Percentiles rank a stretch among this genome's conserved stretches.
These are phyloP conservation scores for Pelomyxa schiedti DNA, from an alignment of 78 protist genomes.

Conservation along the genomic window DNA sequence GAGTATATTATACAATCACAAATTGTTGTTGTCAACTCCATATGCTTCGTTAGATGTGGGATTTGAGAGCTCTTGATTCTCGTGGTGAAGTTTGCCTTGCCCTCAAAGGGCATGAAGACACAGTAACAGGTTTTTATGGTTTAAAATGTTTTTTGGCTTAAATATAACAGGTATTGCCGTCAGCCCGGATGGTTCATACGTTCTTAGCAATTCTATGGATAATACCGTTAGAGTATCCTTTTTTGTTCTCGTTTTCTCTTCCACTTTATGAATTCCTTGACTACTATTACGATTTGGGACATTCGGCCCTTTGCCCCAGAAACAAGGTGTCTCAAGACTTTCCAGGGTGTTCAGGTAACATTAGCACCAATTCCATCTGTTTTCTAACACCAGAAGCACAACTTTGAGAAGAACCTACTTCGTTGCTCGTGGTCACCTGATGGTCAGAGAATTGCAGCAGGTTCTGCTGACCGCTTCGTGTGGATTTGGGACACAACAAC, in stretches of 20 bases:
- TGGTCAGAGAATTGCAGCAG: slow-evolving; percentile 42
- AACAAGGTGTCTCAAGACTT: slow-evolving; percentile 24
- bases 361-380: not conserved
- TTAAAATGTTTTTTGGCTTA: too few relatives aligned
- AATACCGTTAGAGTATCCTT: slow-evolving; percentile 30
- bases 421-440: slow-evolving; percentile 64
- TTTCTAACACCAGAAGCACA: slow-evolving; percentile 27
- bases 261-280: not conserved
- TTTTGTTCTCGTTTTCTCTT: not conserved
- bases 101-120: slow-evolving; percentile 62
- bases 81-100: slow-evolving; percentile 6
- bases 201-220: slow-evolving; percentile 71
- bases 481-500: slow-evolving; percentile 56
- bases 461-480: slow-evolving; percentile 60
- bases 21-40: not conserved
- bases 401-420: slow-evolving; percentile 59
- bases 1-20: slow-evolving; percentile 1
- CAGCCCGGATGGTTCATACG: slow-evolving; percentile 50
- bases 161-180: slow-evolving; percentile 20
- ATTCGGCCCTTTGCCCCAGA: slow-evolving; percentile 46
- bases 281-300: slow-evolving; percentile 50
- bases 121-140: too few relatives aligned
- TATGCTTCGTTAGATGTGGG: slow-evolving; percentile 52
- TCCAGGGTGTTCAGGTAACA: slow-evolving; percentile 27
- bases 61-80: too few relatives aligned